These are phyloP conservation scores for Pseudoturritis turrita DNA, from an alignment of 345 rosid genomes.

Conservation along the genomic window DNA sequence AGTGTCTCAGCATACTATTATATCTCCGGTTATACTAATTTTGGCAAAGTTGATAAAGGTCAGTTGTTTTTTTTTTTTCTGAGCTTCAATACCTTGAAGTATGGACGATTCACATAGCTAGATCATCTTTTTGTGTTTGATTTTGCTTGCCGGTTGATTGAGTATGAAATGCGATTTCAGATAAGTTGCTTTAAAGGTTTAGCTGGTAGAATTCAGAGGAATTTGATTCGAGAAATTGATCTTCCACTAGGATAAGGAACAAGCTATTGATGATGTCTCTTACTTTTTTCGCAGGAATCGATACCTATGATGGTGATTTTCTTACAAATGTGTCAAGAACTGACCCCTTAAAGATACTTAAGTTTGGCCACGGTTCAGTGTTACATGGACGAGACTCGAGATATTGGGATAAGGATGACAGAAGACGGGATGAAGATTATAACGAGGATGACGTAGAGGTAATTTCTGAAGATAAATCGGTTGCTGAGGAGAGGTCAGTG, in stretches of 20 bases:
- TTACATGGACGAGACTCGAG: constrained; percentile 82
- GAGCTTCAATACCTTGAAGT: not conserved
- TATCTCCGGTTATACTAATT: constrained; percentile 38
- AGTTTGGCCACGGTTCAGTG: constrained; percentile 68
- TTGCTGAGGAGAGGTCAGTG: constrained; percentile 25
- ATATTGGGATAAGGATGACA: constrained; percentile 92
- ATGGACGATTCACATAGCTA: not conserved
- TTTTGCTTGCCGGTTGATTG: not conserved
- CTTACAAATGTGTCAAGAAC: constrained; percentile 73
- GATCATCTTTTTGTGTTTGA: too few relatives aligned
- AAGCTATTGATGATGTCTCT: not conserved
- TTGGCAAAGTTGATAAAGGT: constrained; percentile 41
- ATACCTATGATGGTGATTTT: constrained; percentile 54
- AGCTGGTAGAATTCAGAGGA: not conserved
- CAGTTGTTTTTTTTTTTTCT: not conserved
- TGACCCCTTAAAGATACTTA: constrained; percentile 47
- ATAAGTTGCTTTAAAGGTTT: not conserved
- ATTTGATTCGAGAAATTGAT: constrained; percentile 6
- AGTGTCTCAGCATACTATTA: constrained; percentile 60
- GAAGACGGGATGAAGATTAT: constrained; percentile 90
- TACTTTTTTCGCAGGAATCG: constrained; percentile 1
- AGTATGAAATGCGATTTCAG: not conserved
- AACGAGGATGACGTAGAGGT: constrained; percentile 51
- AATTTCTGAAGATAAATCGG: constrained; percentile 14
- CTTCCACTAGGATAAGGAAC: constrained; percentile 57